Percentiles rank a stretch among this genome's conserved stretches.
Conservation (phyloP, 1,284 basidiomycete genomes). For the Cutaneotrichosporon spelunceum region DNA sequence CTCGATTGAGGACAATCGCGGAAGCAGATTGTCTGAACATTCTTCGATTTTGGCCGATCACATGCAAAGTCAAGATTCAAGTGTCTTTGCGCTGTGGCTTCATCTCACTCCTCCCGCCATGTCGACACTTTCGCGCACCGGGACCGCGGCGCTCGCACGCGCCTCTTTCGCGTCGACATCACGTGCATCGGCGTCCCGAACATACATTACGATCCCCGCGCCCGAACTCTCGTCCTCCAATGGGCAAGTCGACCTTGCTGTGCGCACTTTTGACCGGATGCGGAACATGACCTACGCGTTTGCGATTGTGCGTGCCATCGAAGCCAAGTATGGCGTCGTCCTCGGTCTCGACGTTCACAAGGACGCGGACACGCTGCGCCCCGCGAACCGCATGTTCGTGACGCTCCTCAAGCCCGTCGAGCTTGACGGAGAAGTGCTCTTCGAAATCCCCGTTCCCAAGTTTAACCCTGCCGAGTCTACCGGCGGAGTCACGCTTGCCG, state of each 20-base stretch:
- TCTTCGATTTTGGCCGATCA: slow-evolving; percentile 10
- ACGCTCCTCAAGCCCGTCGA: slow-evolving; percentile 31
- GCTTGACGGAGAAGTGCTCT: slow-evolving; percentile 23
- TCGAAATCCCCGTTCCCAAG: slow-evolving; percentile 34
- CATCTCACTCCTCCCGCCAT: background rate
- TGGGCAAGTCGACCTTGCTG: slow-evolving; percentile 25
- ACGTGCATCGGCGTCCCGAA: background rate
- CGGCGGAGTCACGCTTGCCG: slow-evolving; percentile 11
- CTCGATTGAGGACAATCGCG: background rate
- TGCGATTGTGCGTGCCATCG: slow-evolving; percentile 34
- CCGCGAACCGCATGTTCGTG: slow-evolving; percentile 23
- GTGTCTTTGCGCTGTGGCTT: background rate
- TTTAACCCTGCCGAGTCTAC: background rate
- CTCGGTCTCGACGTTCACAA: slow-evolving; percentile 27
- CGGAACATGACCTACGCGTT: slow-evolving; percentile 29
- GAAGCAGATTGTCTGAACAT: background rate
- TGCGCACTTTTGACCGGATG: slow-evolving; percentile 24
- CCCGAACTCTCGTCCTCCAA: slow-evolving; percentile 25
- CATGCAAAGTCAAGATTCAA: background rate
- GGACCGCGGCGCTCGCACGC: background rate
- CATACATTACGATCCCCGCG: slow-evolving; percentile 28
- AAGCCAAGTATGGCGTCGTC: slow-evolving; percentile 32
- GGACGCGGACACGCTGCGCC: slow-evolving; percentile 28
- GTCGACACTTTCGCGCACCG: slow-evolving; percentile 1
- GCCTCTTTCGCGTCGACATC: slow-evolving; percentile 7